phyloP scores from a whole-genome alignment of 176 grass and related monocot genomes.

The Sorghum bicolor region DNA sequence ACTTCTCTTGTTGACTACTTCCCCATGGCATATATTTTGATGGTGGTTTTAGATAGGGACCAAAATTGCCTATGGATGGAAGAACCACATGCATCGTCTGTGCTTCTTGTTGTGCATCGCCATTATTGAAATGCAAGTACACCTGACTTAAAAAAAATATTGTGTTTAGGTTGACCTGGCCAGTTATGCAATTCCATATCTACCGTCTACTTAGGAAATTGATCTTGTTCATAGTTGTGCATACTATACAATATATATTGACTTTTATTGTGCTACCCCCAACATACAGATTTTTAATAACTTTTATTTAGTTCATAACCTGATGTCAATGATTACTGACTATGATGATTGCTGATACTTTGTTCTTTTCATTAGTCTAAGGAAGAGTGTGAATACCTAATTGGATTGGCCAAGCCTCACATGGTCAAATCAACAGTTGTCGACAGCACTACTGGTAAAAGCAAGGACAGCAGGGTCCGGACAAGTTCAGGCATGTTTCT shows the following conservation, averaged over 20 bases:
- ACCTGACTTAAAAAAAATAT: not conserved
- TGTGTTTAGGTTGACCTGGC: not conserved
- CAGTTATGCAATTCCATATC: not conserved
- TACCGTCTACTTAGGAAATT: not conserved
- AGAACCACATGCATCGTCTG: not conserved
- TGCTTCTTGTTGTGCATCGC: not conserved
- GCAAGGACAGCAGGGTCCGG: constrained; percentile 94
- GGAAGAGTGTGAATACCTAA: constrained; percentile 89
- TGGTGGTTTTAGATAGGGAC: not conserved
- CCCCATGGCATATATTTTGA: no score
- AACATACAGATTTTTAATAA: no score
- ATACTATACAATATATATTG: not conserved
- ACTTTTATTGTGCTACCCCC: no score
- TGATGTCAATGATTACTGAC: not conserved
- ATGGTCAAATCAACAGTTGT: constrained; percentile 93
- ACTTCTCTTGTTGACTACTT: not conserved
- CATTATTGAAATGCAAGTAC: not conserved
- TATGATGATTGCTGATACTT: not conserved
- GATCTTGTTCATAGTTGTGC: not conserved
- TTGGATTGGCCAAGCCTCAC: constrained; percentile 75
- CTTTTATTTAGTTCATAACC: no score
- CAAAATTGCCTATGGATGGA: not conserved
- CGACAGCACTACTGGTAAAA: constrained; percentile 80
- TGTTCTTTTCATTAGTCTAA: constrained; percentile 58
- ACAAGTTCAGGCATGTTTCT: constrained; percentile 96